These are phyloP conservation scores for Apostasia shenzhenica DNA, from an alignment of 106 monocot genomes.

Conservation along the genomic window DNA sequence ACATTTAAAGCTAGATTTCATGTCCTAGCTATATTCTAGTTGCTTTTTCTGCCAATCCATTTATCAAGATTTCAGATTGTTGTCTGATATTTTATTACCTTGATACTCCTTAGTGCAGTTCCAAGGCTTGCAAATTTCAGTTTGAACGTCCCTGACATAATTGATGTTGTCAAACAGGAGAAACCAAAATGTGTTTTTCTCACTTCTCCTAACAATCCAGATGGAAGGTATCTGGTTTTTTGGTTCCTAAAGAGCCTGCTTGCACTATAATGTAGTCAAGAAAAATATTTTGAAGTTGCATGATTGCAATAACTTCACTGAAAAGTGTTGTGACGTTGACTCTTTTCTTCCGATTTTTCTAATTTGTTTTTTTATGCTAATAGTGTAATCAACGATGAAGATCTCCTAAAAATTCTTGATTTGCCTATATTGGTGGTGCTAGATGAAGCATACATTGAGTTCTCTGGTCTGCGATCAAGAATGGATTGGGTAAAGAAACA, in stretches of 20 bases:
- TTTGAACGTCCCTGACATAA: constrained; percentile 59
- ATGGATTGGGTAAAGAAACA: constrained; percentile 99
- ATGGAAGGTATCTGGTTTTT: constrained; percentile 71
- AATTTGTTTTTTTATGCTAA: background rate
- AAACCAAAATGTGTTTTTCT: constrained; percentile 93
- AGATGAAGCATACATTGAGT: constrained; percentile 98
- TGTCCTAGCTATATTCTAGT: too few relatives aligned
- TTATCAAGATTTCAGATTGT: too few relatives aligned
- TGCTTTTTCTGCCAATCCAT: too few relatives aligned
- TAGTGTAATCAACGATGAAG: constrained; percentile 84
- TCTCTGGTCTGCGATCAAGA: constrained; percentile 73
- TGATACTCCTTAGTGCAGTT: constrained; percentile 35
- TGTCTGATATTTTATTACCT: background rate
- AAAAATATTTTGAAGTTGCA: background rate
- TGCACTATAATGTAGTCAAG: background rate
- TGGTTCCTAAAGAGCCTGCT: background rate
- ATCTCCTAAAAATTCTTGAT: constrained; percentile 69
- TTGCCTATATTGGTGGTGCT: constrained; percentile 86
- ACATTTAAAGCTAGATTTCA: too few relatives aligned
- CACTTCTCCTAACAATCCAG: constrained; percentile 97
- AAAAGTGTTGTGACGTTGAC: background rate
- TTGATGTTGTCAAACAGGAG: constrained; percentile 75
- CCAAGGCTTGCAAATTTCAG: constrained; percentile 76
- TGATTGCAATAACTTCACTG: background rate
- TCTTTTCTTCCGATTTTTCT: background rate